Conservation (phyloP, 164 flowering plant genomes). For the Vitis riparia region DNA sequence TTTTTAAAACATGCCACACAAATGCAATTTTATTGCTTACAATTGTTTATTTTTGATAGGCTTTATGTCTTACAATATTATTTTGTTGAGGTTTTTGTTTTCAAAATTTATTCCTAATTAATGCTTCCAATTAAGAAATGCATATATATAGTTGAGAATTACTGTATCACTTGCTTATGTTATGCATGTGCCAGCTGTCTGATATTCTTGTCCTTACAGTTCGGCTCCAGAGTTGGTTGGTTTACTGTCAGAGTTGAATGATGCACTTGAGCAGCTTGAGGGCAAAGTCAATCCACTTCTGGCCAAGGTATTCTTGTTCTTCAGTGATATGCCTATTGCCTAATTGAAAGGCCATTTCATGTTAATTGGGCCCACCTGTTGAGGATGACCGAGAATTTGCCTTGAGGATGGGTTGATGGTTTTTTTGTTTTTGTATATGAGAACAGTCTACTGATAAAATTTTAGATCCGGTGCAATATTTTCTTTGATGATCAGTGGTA, state of each 20-base stretch:
- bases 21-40: too few relatives aligned
- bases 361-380: neutral
- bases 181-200: neutral
- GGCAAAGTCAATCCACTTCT: slow-evolving; percentile 68
- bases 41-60: too few relatives aligned
- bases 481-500: neutral
- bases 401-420: neutral
- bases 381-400: neutral
- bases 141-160: neutral
- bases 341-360: neutral
- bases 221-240: slow-evolving; percentile 86
- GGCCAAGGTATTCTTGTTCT: slow-evolving; percentile 50
- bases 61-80: too few relatives aligned
- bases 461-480: neutral
- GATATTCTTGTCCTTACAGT: slow-evolving; percentile 36
- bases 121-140: neutral
- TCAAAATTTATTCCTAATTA: neutral
- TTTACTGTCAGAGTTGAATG: slow-evolving; percentile 69
- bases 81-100: neutral
- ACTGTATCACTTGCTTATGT: neutral
- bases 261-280: slow-evolving; percentile 62
- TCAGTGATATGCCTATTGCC: neutral
- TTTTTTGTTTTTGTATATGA: neutral
- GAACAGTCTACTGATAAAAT: neutral
- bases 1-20: too few relatives aligned